Conservation (phyloP, 2,329 filamentous ascomycete genomes). For the Aspergillus novoparasiticus region DNA sequence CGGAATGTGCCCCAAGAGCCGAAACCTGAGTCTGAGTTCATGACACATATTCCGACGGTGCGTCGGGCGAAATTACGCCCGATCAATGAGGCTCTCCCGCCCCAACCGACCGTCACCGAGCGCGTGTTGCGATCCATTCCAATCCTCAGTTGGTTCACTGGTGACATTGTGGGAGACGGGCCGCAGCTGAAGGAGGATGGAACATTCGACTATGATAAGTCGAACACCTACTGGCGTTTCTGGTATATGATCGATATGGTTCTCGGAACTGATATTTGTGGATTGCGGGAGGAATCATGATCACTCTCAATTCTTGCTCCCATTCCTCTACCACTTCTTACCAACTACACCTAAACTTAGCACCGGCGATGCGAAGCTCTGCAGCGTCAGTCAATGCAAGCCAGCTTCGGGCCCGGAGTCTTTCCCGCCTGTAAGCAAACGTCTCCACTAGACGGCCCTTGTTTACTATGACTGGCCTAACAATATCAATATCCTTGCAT, state of each 20-base stretch:
- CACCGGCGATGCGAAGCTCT: neutral
- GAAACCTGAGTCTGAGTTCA: slow-evolving; percentile 48
- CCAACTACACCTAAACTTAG: neutral
- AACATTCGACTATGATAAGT: slow-evolving; percentile 68
- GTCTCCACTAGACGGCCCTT: neutral
- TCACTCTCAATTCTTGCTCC: neutral
- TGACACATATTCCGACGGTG: slow-evolving; percentile 66
- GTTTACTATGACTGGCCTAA: neutral
- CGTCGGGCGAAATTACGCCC: slow-evolving; percentile 67
- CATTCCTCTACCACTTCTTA: neutral
- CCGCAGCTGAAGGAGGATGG: slow-evolving; percentile 49
- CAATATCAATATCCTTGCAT: neutral
- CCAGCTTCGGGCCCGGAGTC: neutral
- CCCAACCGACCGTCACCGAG: slow-evolving; percentile 67
- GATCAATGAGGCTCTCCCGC: slow-evolving; percentile 70
- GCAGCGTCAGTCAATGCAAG: neutral
- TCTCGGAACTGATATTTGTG: slow-evolving; percentile 64
- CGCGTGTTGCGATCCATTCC: slow-evolving; percentile 67
- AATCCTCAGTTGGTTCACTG: slow-evolving; percentile 71
- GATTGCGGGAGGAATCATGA: slow-evolving; percentile 55
- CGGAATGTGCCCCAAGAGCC: slow-evolving; percentile 29
- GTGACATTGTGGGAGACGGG: slow-evolving; percentile 50
- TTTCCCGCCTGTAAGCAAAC: neutral
- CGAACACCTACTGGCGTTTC: slow-evolving; percentile 62
- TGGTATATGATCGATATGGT: slow-evolving; percentile 60